Base-by-base conservation (phyloP, 2,329 filamentous ascomycete genomes). In the Neophaeococcomyces mojaviensis region DNA sequence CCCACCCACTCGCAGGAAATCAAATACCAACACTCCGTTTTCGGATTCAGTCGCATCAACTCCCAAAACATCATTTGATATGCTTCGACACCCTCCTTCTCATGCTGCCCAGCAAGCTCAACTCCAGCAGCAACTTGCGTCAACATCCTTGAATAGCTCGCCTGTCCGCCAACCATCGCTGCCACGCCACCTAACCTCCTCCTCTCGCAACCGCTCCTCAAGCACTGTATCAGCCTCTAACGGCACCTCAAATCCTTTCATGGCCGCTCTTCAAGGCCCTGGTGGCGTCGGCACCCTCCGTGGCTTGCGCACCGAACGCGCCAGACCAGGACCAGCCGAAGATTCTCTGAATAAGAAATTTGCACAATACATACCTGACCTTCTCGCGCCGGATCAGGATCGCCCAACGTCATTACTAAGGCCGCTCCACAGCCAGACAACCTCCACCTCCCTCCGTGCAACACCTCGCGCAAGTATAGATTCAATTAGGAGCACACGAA, bases 1-100 rank as follows among this genome's bases (percentile, higher is more conserved):
- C 60, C 90, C 90, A 2, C 89, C 89, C 6, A 79, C 88, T 16
- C 76, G 88, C 61, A 87, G 89, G 79, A 92, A 92, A 81, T 92
- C 85, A 52, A 59, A 63, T 48, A 64, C 60, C 30, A 52, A 63
- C 8, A 81, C 81, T 1, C 36, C 36, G 15, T 75, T 77, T 43
- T 84, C 85, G 2, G 74, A 79, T 12, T 55, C 81, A 42, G 79
- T 81, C 45, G 57, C 61, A 33, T 67, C 69, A 18, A 49, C 60
- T 50, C 49, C 52, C 33, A 53, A 50, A 50, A 42, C 53, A 31
- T 51, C 55, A 31, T 45, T 56, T 44, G 46, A 58, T 56, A 56
- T 53, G 59, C 56, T 44, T 55, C 55, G 32, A 52, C 58, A 35
- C 52, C 51, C 55, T 16, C 58, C 59, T 9, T 53, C 57, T 12